Conservation (phyloP, 2,329 filamentous ascomycete genomes). For the Proliferodiscus dingleyae region DNA sequence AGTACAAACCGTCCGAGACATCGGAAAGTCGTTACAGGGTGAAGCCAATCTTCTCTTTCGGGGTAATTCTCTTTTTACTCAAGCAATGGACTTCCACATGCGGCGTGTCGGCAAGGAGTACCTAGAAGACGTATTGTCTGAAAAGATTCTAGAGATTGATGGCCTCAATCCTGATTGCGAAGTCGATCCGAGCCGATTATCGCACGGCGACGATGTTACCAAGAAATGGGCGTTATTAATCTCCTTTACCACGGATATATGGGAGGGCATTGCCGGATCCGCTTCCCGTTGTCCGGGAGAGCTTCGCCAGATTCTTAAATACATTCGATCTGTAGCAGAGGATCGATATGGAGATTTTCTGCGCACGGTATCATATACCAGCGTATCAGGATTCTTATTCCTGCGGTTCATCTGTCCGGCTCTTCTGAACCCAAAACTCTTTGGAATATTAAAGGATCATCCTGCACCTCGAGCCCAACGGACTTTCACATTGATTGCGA, state of each 20-base stretch:
- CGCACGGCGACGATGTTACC: slow-evolving; percentile 63
- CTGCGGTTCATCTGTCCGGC: slow-evolving; percentile 93
- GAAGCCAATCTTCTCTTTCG: slow-evolving; percentile 95
- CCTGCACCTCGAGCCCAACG: slow-evolving; percentile 78
- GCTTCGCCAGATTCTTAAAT: slow-evolving; percentile 79
- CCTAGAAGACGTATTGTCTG: slow-evolving; percentile 77
- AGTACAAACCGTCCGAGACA: slow-evolving; percentile 68
- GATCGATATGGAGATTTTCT: slow-evolving; percentile 92
- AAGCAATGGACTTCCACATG: slow-evolving; percentile 94
- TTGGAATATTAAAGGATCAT: slow-evolving; percentile 77
- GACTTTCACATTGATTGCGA: slow-evolving; percentile 86
- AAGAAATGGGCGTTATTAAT: slow-evolving; percentile 80
- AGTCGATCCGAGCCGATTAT: slow-evolving; percentile 81
- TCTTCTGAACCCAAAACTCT: slow-evolving; percentile 92
- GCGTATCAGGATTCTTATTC: slow-evolving; percentile 91
- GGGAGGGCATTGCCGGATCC: slow-evolving; percentile 77
- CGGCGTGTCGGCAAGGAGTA: slow-evolving; percentile 89
- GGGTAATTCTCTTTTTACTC: slow-evolving; percentile 89
- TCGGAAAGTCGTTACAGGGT: slow-evolving; percentile 72
- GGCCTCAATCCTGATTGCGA: slow-evolving; percentile 89
- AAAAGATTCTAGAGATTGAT: slow-evolving; percentile 84
- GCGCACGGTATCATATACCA: slow-evolving; percentile 84
- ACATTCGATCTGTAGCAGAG: slow-evolving; percentile 86
- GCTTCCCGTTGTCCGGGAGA: slow-evolving; percentile 72
- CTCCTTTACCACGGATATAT: slow-evolving; percentile 73